Evolutionary conservation across 352 stramenopile species (phyloP).

Genomic region (Phytopythium sindhum): DNA sequence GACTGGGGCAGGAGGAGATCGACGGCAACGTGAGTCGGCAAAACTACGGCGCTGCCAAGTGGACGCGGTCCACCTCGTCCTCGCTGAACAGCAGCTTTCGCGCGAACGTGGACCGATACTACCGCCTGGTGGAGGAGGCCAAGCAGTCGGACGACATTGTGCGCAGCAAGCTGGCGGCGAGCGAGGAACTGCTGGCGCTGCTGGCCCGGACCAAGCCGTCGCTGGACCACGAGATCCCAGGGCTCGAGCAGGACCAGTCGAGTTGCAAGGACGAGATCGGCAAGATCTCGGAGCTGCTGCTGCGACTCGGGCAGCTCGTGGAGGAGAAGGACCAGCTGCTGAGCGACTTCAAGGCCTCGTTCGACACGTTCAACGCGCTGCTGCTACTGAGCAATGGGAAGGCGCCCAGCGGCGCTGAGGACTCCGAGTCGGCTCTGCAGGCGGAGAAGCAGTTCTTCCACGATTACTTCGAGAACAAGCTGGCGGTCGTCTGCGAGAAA

Average conservation of each 20-base stretch:
- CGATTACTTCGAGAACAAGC: conserved; percentile 54
- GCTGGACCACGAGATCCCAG: conserved; percentile 54
- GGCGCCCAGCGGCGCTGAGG: conserved; percentile 7
- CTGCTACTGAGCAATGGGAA: conserved; percentile 37
- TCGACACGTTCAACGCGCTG: conserved; percentile 59
- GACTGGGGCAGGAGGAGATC: conserved; percentile 50
- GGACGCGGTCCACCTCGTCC: conserved; percentile 47
- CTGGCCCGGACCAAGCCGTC: conserved; percentile 46
- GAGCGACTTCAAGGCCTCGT: conserved; percentile 42
- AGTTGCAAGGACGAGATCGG: conserved; percentile 56
- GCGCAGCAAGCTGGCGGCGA: conserved; percentile 38
- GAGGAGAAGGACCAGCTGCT: conserved; percentile 65
- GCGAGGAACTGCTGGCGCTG: conserved; percentile 29
- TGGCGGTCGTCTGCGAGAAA: conserved; percentile 48
- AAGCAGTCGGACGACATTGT: conserved; percentile 70
- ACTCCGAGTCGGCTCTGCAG: conserved; percentile 33
- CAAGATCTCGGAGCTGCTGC: conserved; percentile 41
- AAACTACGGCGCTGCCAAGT: conserved; percentile 61
- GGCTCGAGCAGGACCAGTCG: conserved; percentile 40
- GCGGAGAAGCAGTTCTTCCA: conserved; percentile 59
- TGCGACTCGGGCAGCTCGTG: conserved; percentile 42
- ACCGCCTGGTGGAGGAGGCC: conserved; percentile 61
- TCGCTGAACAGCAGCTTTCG: conserved; percentile 56
- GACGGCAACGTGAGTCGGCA: conserved; percentile 67
- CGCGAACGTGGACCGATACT: conserved; percentile 69